Base-by-base conservation (phyloP, 1,284 basidiomycete genomes). In the Ustilago curta region DNA sequence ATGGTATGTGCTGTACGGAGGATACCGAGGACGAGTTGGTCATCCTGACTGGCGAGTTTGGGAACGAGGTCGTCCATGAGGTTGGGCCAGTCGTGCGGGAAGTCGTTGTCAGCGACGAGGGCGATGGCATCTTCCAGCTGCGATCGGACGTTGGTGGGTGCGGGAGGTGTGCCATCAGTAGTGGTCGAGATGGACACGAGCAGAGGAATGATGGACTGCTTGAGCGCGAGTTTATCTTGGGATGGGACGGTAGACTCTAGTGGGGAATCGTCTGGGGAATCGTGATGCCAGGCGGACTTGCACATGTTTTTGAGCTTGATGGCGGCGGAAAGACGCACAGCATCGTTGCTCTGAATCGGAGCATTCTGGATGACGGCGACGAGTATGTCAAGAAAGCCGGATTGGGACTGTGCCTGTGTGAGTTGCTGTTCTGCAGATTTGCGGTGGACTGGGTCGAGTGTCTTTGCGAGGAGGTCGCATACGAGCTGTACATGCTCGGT, bases 1-100 rank as follows among this genome's bases (percentile, higher is more conserved):
- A 99, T 98, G 43, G 94, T 95, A 85, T 98, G 96, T 0, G 94
- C 93, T 0, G 95, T 95, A 79, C 96, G 90, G 39, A 99, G 89
- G 8, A 99, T 92, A 58, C 92, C 93, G 40, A 95, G 88, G 84
- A 97, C 96, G 77, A 94, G 86, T 72, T 91, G 91, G 85, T 93
- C 94, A 82, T 97, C 91, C 89, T 9, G 88, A 86, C 14, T 92
- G 91, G 44, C 95, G 88, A 62, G 93, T 93, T 51, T 87, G 83
- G 48, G 95, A 2, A 83, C 79, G 27, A 84, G 74, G 39, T 80
- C 76, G 52, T 83, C 81, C 58, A 84, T 72, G 29, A 84, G 57
- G 6, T 39, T 42, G 6, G 73, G 72, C 83, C 83, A 84, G 16
- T 64, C 60, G 9, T 80, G 67, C 0, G 83, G 83, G 51, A 84